Percentiles rank a stretch among this genome's conserved stretches.
Conservation (phyloP, 371 early-diverging fungal species). For the Sanchytrium tribonematis region DNA sequence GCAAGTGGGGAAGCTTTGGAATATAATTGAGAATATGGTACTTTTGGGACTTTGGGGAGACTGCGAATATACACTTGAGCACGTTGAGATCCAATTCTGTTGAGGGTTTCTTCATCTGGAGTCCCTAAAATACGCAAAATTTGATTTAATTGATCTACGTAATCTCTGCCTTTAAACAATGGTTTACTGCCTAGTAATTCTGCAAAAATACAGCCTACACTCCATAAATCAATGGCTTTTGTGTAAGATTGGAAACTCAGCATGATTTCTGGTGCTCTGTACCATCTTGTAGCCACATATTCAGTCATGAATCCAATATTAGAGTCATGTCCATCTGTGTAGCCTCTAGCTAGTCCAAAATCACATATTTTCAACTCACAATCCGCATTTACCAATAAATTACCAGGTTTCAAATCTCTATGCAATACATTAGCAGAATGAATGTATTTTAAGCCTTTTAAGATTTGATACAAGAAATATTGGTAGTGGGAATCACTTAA, state of each 20-base stretch:
- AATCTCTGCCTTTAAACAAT: slow-evolving; percentile 65
- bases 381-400: slow-evolving; percentile 85
- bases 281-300: slow-evolving; percentile 95
- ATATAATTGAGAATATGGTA: slow-evolving; percentile 52
- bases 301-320: slow-evolving; percentile 61
- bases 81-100: slow-evolving; percentile 51
- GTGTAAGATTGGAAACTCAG: slow-evolving; percentile 71
- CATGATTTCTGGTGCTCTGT: slow-evolving; percentile 94
- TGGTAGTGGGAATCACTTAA: slow-evolving; percentile 89
- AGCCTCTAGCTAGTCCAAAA: slow-evolving; percentile 76
- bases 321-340: slow-evolving; percentile 49
- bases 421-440: slow-evolving; percentile 95
- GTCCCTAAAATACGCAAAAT: slow-evolving; percentile 89
- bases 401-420: slow-evolving; percentile 80
- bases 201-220: slow-evolving; percentile 88
- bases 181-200: slow-evolving; percentile 72
- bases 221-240: slow-evolving; percentile 94
- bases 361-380: slow-evolving; percentile 89
- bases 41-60: slow-evolving; percentile 55
- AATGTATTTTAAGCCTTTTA: slow-evolving; percentile 83
- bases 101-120: slow-evolving; percentile 72
- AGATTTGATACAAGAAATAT: slow-evolving; percentile 90
- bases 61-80: slow-evolving; percentile 83
- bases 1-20: slow-evolving; percentile 50
- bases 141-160: slow-evolving; percentile 93